A percentile compares a stretch with the other conserved stretches of the same genome.
Conservation (phyloP, 495 filamentous ascomycete genomes). For the Penicillium flavigenum region DNA sequence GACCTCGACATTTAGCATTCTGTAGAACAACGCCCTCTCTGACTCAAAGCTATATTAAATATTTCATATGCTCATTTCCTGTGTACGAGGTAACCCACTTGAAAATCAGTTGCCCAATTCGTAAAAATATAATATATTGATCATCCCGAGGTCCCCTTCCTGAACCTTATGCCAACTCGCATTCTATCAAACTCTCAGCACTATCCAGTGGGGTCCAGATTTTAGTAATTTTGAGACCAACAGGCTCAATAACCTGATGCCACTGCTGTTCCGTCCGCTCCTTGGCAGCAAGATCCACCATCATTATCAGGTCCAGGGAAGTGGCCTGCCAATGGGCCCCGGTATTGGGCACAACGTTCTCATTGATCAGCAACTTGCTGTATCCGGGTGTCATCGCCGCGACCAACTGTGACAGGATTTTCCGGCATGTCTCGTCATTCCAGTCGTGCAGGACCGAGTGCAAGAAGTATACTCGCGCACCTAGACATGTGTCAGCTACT, state of each 20-base stretch:
- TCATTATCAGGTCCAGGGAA: constrained; percentile 34
- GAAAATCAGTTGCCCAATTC: too few species aligned
- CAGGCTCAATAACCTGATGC: constrained; percentile 33
- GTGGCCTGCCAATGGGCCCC: constrained; percentile 13
- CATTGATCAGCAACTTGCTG: constrained; percentile 39
- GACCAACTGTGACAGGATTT: constrained; percentile 37
- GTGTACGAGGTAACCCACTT: too few species aligned
- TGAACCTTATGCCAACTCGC: background rate
- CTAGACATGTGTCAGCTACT: constrained; percentile 18
- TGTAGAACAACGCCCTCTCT: too few species aligned
- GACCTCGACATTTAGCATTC: too few species aligned
- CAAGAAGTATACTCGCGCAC: constrained; percentile 42
- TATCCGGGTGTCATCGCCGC: constrained; percentile 43
- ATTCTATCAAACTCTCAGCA: constrained; percentile 1
- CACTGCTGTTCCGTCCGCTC: constrained; percentile 42
- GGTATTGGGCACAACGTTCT: constrained; percentile 34
- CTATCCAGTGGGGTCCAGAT: constrained; percentile 2
- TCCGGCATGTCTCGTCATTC: constrained; percentile 40
- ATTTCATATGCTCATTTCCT: too few species aligned
- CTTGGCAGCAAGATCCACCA: constrained; percentile 28
- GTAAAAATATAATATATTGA: too few species aligned
- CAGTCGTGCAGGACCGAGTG: constrained; percentile 49
- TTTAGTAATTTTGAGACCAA: constrained; percentile 35
- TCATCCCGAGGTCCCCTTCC: too few species aligned
- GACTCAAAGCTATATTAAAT: too few species aligned